phyloP scores from a whole-genome alignment of 1,139 yeast genomes.

The Meyerozyma guilliermondii region DNA sequence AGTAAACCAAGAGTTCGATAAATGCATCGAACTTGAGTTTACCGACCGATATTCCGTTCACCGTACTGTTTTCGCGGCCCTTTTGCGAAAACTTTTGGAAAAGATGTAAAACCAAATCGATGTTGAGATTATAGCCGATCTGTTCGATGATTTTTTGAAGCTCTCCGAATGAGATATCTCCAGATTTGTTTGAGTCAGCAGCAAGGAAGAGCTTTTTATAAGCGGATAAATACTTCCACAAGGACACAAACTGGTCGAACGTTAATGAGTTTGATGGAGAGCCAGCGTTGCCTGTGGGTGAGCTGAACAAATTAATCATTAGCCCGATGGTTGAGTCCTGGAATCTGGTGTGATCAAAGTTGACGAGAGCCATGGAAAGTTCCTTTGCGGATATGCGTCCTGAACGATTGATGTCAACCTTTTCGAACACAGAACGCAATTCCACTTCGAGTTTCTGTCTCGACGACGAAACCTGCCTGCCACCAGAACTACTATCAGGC shows the following conservation, averaged over 20 bases:
- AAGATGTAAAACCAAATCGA: slow-evolving; percentile 56
- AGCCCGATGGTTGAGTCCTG: slow-evolving; percentile 57
- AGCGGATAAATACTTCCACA: slow-evolving; percentile 71
- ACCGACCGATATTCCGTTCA: slow-evolving; percentile 32
- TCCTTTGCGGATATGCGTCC: slow-evolving; percentile 59
- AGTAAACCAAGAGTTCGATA: slow-evolving; percentile 74
- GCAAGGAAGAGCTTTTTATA: slow-evolving; percentile 63
- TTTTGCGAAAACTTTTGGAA: slow-evolving; percentile 54
- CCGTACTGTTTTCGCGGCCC: slow-evolving; percentile 23
- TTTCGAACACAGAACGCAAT: slow-evolving; percentile 49
- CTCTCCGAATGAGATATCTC: slow-evolving; percentile 63
- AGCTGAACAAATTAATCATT: slow-evolving; percentile 60
- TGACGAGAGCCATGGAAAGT: slow-evolving; percentile 56
- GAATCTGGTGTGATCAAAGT: slow-evolving; percentile 62
- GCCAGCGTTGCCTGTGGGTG: slow-evolving; percentile 32
- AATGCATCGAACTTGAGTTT: slow-evolving; percentile 76
- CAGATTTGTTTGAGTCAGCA: slow-evolving; percentile 58
- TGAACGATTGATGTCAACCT: slow-evolving; percentile 48
- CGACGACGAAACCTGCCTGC: slow-evolving; percentile 7
- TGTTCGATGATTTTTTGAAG: slow-evolving; percentile 63
- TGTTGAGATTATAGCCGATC: slow-evolving; percentile 64
- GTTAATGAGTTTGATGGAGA: slow-evolving; percentile 32
- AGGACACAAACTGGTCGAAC: slow-evolving; percentile 64
- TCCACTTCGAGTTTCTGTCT: slow-evolving; percentile 45
- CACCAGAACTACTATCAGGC: not conserved